These are phyloP conservation scores for Epichloe glyceriae DNA, from an alignment of 2,329 filamentous ascomycete species.

Conservation along the genomic window DNA sequence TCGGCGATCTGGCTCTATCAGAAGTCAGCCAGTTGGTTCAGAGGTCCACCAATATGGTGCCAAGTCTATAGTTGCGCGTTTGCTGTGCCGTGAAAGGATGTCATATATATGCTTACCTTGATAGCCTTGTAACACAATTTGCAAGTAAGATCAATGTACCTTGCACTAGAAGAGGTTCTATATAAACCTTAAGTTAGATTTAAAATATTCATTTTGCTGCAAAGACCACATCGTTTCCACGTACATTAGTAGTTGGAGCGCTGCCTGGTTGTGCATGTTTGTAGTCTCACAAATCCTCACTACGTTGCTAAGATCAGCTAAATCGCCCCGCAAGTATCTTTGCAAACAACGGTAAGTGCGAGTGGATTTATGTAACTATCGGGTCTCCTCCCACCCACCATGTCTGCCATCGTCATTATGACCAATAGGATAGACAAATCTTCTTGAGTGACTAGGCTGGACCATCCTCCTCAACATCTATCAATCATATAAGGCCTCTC, in stretches of 20 bases:
- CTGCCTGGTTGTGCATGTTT: background rate
- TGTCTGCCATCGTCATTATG: background rate
- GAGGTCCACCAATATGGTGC: background rate
- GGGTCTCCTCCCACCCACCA: background rate
- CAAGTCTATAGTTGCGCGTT: background rate
- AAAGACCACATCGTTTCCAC: background rate
- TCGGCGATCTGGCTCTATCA: background rate
- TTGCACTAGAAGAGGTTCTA: background rate
- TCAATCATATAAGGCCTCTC: background rate
- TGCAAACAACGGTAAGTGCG: background rate
- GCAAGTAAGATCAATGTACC: background rate
- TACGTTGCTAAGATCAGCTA: background rate
- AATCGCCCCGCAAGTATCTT: background rate
- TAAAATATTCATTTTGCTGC: background rate
- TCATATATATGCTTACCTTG: constrained; percentile 1
- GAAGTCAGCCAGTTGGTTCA: background rate
- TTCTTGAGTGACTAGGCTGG: background rate
- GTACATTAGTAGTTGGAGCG: background rate
- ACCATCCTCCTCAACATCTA: background rate
- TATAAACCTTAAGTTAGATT: background rate
- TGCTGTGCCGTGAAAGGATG: background rate
- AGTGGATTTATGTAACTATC: constrained; percentile 3
- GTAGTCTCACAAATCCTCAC: background rate
- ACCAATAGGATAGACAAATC: background rate
- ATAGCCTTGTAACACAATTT: background rate